These are phyloP conservation scores for Cryoendolithus antarcticus DNA, from an alignment of 2,329 filamentous ascomycete genomes.

Conservation along the genomic window DNA sequence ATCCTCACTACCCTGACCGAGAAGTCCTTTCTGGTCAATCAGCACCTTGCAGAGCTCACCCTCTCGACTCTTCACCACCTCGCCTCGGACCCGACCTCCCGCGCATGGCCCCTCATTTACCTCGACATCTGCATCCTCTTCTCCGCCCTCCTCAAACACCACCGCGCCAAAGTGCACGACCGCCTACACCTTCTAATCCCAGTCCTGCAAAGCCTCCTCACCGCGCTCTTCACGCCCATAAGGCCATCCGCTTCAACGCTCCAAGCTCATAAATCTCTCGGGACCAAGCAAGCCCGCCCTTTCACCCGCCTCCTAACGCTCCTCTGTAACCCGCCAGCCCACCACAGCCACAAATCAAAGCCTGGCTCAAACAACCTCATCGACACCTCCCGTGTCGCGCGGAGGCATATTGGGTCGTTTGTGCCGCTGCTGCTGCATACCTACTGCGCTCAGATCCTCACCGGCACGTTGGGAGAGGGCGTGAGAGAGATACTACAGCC, in stretches of 20 bases:
- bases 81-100: constrained; percentile 15
- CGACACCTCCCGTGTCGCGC: constrained; percentile 48
- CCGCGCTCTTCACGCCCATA: constrained; percentile 42
- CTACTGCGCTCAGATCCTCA: constrained; percentile 42
- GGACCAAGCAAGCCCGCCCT: constrained; percentile 35
- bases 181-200: constrained; percentile 48
- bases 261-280: constrained; percentile 17
- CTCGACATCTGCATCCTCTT: constrained; percentile 42
- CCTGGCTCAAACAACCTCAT: constrained; percentile 29
- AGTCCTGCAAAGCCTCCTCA: constrained; percentile 42
- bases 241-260: constrained; percentile 10
- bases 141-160: constrained; percentile 41
- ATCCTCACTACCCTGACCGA: constrained; percentile 12
- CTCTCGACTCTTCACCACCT: constrained; percentile 26
- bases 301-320: constrained; percentile 46
- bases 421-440: constrained; percentile 45
- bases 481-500: constrained; percentile 41
- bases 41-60: constrained; percentile 31
- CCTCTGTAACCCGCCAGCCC: constrained; percentile 45
- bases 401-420: constrained; percentile 45
- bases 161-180: constrained; percentile 46
- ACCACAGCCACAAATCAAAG: constrained; percentile 5
- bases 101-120: constrained; percentile 29
- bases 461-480: constrained; percentile 34
- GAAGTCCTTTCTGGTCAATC: constrained; percentile 28